Percentiles rank a stretch among this genome's conserved stretches.
Conservation (phyloP, 1,284 basidiomycete species). For the Cryptococcus sp. region DNA sequence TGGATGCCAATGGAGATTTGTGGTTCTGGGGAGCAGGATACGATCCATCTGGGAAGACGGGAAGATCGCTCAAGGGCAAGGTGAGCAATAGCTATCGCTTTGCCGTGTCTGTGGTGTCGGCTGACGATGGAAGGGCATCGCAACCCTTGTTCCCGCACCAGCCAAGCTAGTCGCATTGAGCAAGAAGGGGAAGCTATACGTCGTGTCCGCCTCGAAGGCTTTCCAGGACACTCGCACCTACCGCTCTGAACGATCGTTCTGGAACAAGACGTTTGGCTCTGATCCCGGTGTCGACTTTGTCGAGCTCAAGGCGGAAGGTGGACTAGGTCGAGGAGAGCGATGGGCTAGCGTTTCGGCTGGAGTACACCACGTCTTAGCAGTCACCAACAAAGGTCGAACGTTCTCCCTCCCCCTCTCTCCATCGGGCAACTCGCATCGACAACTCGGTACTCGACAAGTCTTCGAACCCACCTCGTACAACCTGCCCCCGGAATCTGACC, state of each 20-base stretch:
- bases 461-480: slow-evolving; percentile 35
- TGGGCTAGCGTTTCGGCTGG: slow-evolving; percentile 71
- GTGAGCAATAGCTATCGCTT: slow-evolving; percentile 48
- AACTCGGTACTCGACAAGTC: slow-evolving; percentile 69
- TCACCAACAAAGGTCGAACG: slow-evolving; percentile 73
- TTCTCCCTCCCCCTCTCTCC: slow-evolving; percentile 73
- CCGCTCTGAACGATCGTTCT: slow-evolving; percentile 26
- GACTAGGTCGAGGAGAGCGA: slow-evolving; percentile 54
- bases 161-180: slow-evolving; percentile 62
- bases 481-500: slow-evolving; percentile 47
- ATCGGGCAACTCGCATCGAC: slow-evolving; percentile 75
- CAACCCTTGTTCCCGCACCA: slow-evolving; percentile 54
- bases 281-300: slow-evolving; percentile 44
- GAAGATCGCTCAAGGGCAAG: slow-evolving; percentile 58
- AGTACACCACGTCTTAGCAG: slow-evolving; percentile 72
- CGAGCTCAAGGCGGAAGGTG: slow-evolving; percentile 50
- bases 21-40: slow-evolving; percentile 79
- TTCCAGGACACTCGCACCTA: slow-evolving; percentile 29
- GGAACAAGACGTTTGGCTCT: slow-evolving; percentile 32
- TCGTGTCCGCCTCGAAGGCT: slow-evolving; percentile 53
- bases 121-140: slow-evolving; percentile 56
- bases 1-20: slow-evolving; percentile 80
- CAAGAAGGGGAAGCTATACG: slow-evolving; percentile 67
- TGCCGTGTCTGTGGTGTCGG: background rate
- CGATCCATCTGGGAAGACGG: slow-evolving; percentile 47